These are phyloP conservation scores for Dicorynia guianensis DNA, from an alignment of 306 rosid genomes.

Conservation along the genomic window DNA sequence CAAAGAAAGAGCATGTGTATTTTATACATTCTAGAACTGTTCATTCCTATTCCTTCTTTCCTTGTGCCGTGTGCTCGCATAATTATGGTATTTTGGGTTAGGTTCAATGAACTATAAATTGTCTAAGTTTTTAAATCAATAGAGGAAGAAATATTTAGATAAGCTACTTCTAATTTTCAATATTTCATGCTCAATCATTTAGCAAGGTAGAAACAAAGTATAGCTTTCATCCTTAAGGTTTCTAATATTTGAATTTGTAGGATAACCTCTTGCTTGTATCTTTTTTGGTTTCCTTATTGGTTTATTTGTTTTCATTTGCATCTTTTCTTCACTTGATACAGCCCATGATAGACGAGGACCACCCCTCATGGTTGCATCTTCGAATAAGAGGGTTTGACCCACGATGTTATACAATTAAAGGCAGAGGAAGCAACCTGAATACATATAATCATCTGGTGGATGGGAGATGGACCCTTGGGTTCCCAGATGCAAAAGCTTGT, in stretches of 20 bases:
- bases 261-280: neutral
- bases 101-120: conserved; percentile 11
- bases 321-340: conserved; percentile 47
- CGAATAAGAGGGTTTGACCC: conserved; percentile 75
- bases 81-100: neutral
- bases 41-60: neutral
- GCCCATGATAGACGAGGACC: conserved; percentile 70
- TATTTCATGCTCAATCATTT: conserved; percentile 25
- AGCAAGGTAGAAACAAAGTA: conserved; percentile 18
- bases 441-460: conserved; percentile 52
- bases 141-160: neutral
- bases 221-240: neutral
- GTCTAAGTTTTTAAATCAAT: neutral
- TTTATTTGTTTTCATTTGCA: conserved; percentile 6
- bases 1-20: neutral
- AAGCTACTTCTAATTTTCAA: neutral
- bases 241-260: conserved; percentile 5
- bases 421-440: conserved; percentile 46
- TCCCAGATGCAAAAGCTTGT: conserved; percentile 66
- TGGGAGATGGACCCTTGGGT: conserved; percentile 91
- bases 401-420: conserved; percentile 45
- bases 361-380: conserved; percentile 84
- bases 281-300: neutral
- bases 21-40: neutral
- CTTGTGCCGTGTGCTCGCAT: neutral